phyloP scores from a whole-genome alignment of 257 asterid species.

The Solanum peruvianum region DNA sequence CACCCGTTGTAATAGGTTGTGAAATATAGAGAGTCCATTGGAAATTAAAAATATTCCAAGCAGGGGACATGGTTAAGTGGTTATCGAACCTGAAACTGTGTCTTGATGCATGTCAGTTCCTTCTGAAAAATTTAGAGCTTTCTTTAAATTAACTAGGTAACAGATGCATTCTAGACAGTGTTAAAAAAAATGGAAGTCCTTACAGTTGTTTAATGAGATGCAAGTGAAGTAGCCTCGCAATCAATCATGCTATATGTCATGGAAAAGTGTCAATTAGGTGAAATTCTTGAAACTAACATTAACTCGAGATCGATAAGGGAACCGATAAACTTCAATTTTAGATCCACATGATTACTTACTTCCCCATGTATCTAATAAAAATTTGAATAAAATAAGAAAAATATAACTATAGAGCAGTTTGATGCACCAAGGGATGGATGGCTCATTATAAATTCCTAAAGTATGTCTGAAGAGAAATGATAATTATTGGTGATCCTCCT shows the following conservation, averaged over 20 bases:
- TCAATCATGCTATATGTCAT: not conserved
- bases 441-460: not conserved
- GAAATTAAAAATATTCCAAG: not conserved
- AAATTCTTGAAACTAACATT: not conserved
- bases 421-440: not conserved
- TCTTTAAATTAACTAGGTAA: not conserved
- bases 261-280: not conserved
- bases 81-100: not conserved
- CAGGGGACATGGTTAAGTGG: not conserved
- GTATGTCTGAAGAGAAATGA: not conserved
- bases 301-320: not conserved
- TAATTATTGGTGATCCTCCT: not conserved
- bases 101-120: not conserved
- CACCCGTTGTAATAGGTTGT: not conserved
- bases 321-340: not conserved
- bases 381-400: not conserved
- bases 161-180: not conserved
- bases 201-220: not conserved
- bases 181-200: not conserved
- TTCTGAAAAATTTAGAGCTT: not conserved
- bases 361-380: not conserved
- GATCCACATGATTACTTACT: not conserved
- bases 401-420: not conserved
- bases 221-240: not conserved
- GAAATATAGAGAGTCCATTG: not conserved